Conservation (phyloP, 495 filamentous ascomycete species). For the Durotheca rogersii region DNA sequence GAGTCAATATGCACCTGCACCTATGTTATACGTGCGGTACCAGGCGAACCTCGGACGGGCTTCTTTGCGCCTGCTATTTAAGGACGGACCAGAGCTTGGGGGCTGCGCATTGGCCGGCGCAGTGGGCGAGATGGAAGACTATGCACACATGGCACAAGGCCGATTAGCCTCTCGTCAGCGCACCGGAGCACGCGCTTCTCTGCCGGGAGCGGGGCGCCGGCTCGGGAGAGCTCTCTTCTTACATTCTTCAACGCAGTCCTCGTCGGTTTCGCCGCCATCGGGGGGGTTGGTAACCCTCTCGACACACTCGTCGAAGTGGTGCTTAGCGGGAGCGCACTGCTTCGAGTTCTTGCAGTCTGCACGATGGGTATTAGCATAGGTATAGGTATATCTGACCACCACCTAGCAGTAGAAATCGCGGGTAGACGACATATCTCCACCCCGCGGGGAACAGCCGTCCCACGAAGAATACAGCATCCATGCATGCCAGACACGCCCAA, state of each 20-base stretch:
- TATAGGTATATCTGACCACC: conserved; percentile 8
- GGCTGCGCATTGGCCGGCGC: conserved; percentile 85
- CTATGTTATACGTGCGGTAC: background rate
- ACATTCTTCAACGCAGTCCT: conserved; percentile 99
- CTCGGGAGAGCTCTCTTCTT: conserved; percentile 57
- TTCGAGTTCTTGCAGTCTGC: conserved; percentile 85
- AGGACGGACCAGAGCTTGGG: conserved; percentile 90
- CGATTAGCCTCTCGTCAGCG: conserved; percentile 18
- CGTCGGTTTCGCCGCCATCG: conserved; percentile 61
- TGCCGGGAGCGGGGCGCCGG: background rate
- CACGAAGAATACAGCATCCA: conserved; percentile 39
- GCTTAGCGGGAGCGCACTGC: conserved; percentile 82
- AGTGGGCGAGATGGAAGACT: conserved; percentile 99
- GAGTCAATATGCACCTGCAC: conserved; percentile 1
- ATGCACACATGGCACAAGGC: conserved; percentile 1
- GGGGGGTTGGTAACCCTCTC: conserved; percentile 81
- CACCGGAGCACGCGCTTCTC: background rate
- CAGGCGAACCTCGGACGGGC: conserved; percentile 5
- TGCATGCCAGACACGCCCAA: background rate
- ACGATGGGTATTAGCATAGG: conserved; percentile 36
- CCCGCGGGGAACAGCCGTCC: background rate
- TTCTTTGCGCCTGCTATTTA: conserved; percentile 61
- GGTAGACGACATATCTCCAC: no score
- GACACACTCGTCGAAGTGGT: conserved; percentile 97
- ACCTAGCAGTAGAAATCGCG: background rate